phyloP scores from a whole-genome alignment of 1,139 yeast species.

The Geotrichum fermentans region DNA sequence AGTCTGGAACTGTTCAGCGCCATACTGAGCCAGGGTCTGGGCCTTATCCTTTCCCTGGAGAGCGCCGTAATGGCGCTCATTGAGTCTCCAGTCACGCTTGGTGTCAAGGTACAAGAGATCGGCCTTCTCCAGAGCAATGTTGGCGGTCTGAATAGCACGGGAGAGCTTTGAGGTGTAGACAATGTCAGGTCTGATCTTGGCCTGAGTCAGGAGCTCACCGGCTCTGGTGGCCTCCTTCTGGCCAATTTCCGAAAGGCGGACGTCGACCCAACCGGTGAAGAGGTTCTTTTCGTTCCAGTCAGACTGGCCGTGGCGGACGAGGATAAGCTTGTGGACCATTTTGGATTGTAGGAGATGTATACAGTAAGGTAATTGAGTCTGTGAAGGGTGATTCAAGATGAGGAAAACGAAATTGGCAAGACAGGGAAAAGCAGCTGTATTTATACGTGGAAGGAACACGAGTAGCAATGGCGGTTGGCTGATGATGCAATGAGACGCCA shows the following conservation, averaged over 20 bases:
- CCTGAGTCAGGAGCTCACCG: conserved; percentile 86
- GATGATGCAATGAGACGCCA: no score
- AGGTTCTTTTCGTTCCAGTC: conserved; percentile 98
- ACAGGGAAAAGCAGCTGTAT: conserved; percentile 3
- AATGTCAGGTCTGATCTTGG: conserved; percentile 78
- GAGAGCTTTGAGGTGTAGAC: conserved; percentile 88
- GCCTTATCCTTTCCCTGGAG: conserved; percentile 98
- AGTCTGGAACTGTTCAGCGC: conserved; percentile 88
- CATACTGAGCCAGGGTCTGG: conserved; percentile 79
- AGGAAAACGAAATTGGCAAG: conserved; percentile 1
- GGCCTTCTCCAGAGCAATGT: conserved; percentile 85
- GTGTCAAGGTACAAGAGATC: conserved; percentile 91
- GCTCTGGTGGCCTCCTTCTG: conserved; percentile 89
- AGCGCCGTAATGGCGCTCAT: conserved; percentile 99
- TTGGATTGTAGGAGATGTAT: conserved; percentile 7
- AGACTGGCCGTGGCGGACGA: conserved; percentile 90
- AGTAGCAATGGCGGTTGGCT: no score
- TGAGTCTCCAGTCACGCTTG: conserved; percentile 94
- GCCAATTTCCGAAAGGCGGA: conserved; percentile 77
- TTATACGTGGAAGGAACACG: conserved; percentile 7
- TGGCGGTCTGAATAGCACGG: conserved; percentile 97
- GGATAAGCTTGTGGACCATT: conserved; percentile 35
- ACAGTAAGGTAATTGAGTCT: not conserved
- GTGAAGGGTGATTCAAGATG: not conserved
- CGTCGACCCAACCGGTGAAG: conserved; percentile 99